Evolutionary conservation across 371 early-diverging fungal species (phyloP).

Genomic region (Lichtheimia hyalospora): DNA sequence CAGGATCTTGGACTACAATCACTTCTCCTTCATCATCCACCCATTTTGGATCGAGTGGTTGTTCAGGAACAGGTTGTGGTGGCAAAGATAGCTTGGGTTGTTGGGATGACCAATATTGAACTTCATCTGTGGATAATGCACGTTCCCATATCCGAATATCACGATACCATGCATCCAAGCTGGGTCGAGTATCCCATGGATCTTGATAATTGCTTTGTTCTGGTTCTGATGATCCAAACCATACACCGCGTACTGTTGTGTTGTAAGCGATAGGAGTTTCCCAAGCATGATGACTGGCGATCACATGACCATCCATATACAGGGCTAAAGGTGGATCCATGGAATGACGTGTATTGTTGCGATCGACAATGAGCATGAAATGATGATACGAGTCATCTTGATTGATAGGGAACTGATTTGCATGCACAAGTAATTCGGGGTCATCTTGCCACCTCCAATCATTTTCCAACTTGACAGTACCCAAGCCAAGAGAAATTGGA

Average conservation of each 20-base stretch:
- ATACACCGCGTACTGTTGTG: conserved; percentile 33
- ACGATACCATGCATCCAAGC: conserved; percentile 31
- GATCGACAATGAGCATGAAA: conserved; percentile 32
- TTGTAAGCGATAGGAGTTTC: conserved; percentile 16
- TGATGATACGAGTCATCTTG: conserved; percentile 36
- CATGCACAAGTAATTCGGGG: conserved; percentile 14
- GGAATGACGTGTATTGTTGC: neutral
- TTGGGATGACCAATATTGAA: neutral
- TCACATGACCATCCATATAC: conserved; percentile 45
- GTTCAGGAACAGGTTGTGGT: too few species aligned
- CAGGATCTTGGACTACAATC: too few species aligned
- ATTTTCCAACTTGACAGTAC: conserved; percentile 22
- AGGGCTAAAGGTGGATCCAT: conserved; percentile 23
- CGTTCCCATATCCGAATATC: conserved; percentile 44
- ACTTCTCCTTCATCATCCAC: too few species aligned
- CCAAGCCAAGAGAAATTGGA: conserved; percentile 22
- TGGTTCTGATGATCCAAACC: conserved; percentile 51
- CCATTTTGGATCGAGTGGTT: too few species aligned
- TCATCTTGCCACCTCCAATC: conserved; percentile 24
- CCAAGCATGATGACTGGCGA: conserved; percentile 30
- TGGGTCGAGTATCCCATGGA: conserved; percentile 39
- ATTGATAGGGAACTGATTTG: conserved; percentile 29
- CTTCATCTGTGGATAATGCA: conserved; percentile 12
- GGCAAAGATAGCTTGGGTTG: too few species aligned
- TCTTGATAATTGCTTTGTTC: conserved; percentile 39